phyloP scores from a whole-genome alignment of 2,329 filamentous ascomycete species.

The Pyrenophora teres region DNA sequence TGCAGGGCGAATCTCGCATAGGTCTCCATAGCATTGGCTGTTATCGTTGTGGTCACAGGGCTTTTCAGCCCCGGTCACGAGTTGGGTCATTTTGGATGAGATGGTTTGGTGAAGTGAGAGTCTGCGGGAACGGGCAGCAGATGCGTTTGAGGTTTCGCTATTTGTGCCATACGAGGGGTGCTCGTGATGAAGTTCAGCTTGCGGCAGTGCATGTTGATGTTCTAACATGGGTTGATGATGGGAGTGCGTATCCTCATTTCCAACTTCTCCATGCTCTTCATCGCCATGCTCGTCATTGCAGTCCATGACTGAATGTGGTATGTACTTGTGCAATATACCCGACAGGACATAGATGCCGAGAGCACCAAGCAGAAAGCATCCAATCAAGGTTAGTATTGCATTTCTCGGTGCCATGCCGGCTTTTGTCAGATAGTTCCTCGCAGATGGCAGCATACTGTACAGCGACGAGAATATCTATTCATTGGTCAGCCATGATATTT shows the following conservation, averaged over 20 bases:
- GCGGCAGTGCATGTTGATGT: constrained; percentile 18
- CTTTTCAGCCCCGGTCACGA: constrained; percentile 53
- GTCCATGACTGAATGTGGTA: constrained; percentile 79
- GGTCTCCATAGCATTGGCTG: constrained; percentile 65
- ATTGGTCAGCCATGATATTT: constrained; percentile 13
- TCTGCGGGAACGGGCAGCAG: constrained; percentile 23
- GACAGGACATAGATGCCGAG: constrained; percentile 76
- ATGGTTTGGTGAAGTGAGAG: constrained; percentile 51
- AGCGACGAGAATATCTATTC: constrained; percentile 83
- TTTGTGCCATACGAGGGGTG: constrained; percentile 27
- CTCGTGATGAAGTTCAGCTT: constrained; percentile 17
- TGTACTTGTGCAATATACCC: constrained; percentile 70
- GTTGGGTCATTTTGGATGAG: constrained; percentile 52
- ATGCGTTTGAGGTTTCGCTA: constrained; percentile 11
- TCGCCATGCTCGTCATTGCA: constrained; percentile 76
- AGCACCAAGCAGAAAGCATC: constrained; percentile 72
- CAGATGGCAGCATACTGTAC: constrained; percentile 90
- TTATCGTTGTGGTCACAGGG: constrained; percentile 61
- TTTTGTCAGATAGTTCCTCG: constrained; percentile 74
- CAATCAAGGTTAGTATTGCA: constrained; percentile 72
- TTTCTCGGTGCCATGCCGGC: constrained; percentile 68
- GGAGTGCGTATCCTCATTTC: constrained; percentile 21
- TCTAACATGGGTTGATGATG: constrained; percentile 33
- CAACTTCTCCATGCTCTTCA: constrained; percentile 47
- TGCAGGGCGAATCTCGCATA: constrained; percentile 45